A percentile compares a stretch with the other conserved stretches of the same genome.
Conservation (phyloP, 1,139 yeast species). For the Pneumocystis oryctolagi region DNA sequence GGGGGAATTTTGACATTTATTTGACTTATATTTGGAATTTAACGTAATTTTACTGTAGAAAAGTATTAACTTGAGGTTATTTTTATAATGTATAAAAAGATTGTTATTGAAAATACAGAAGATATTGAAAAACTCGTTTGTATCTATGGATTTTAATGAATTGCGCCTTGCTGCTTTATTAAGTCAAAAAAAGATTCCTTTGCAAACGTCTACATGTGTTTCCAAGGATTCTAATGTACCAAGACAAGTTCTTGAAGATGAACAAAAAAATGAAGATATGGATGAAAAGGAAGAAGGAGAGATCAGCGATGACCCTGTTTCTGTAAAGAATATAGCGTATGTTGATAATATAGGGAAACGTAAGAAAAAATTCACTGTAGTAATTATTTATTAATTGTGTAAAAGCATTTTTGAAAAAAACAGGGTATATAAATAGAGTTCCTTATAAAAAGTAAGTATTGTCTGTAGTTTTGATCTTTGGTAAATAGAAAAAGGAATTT, state of each 20-base stretch:
- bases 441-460: neutral
- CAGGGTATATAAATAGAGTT: neutral
- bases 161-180: neutral
- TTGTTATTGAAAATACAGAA: neutral
- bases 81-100: neutral
- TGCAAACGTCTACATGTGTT: neutral
- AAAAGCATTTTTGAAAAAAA: neutral
- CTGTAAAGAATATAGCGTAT: neutral
- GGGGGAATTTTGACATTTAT: neutral
- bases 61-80: neutral
- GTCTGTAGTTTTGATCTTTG: neutral
- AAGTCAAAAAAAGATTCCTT: neutral
- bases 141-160: neutral
- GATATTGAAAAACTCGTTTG: neutral
- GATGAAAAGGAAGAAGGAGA: constrained; percentile 1
- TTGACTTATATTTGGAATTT: neutral
- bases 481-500: neutral
- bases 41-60: neutral
- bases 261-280: neutral
- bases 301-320: neutral
- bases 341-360: neutral
- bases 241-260: neutral
- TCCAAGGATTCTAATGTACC: neutral
- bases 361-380: neutral
- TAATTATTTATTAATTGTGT: neutral